Evolutionary conservation across 306 rosid genomes (phyloP).

Genomic region (Malus sieversii): DNA sequence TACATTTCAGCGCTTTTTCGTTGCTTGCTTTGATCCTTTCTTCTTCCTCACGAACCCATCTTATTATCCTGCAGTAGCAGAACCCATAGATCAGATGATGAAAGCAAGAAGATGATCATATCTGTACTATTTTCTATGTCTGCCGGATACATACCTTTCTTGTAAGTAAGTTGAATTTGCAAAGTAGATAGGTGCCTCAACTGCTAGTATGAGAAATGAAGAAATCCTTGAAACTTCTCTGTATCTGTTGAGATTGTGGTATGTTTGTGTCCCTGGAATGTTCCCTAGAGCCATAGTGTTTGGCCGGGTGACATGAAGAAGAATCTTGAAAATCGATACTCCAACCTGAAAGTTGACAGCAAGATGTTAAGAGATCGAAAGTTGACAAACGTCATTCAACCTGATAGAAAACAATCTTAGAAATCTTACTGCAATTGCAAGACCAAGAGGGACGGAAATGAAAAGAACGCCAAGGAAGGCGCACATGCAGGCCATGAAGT

Average conservation of each 20-base stretch:
- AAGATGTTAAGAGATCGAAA: conserved; percentile 1
- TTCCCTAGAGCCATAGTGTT: conserved; percentile 76
- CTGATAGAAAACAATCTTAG: background rate
- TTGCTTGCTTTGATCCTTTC: conserved; percentile 54
- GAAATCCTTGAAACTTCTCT: conserved; percentile 74
- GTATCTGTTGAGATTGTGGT: conserved; percentile 60
- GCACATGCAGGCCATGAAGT: conserved; percentile 75
- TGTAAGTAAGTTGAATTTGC: conserved; percentile 90
- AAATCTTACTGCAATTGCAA: conserved; percentile 74
- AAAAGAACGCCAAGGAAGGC: conserved; percentile 90
- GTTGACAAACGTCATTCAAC: background rate
- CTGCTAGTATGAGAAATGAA: conserved; percentile 72
- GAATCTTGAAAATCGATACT: conserved; percentile 86
- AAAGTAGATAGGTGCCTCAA: conserved; percentile 93
- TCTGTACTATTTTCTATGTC: background rate
- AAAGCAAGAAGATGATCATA: conserved; percentile 8
- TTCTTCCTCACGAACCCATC: conserved; percentile 96
- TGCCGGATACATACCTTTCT: conserved; percentile 52
- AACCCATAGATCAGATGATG: conserved; percentile 19
- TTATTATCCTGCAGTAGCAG: conserved; percentile 48
- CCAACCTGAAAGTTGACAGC: conserved; percentile 53
- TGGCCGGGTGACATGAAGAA: conserved; percentile 88
- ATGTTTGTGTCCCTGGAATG: conserved; percentile 76
- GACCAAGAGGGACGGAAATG: conserved; percentile 91
- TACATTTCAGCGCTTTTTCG: conserved; percentile 53